These are phyloP conservation scores for Cucurbita maxima DNA, from an alignment of 306 rosid genomes.

Conservation along the genomic window DNA sequence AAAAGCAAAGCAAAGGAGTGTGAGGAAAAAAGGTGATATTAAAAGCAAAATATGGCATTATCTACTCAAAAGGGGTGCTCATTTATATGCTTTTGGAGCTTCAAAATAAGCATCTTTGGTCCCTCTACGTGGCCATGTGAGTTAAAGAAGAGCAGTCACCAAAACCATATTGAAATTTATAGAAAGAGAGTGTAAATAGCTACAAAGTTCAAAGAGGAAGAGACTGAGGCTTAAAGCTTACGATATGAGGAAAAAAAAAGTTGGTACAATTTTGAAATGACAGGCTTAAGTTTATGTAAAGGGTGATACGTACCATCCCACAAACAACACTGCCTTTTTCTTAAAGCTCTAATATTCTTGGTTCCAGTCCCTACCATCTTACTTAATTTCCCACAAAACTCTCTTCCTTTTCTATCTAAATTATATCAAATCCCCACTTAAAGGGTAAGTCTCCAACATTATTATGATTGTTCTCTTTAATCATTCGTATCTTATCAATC, in stretches of 20 bases:
- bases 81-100: slow-evolving; percentile 5
- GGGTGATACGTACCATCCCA: not conserved
- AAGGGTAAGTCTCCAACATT: not conserved
- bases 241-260: not conserved
- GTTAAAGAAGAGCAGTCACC: not conserved
- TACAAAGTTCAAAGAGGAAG: not conserved
- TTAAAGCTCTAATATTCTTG: not conserved
- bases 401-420: not conserved
- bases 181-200: not conserved
- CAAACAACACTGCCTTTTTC: not conserved
- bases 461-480: not conserved
- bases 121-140: slow-evolving; percentile 9
- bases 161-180: not conserved
- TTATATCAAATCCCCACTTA: not conserved
- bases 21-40: slow-evolving; percentile 51
- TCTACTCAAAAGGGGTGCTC: slow-evolving; percentile 81
- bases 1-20: slow-evolving; percentile 59
- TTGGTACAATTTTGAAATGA: slow-evolving; percentile 4
- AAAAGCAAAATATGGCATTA: slow-evolving; percentile 98
- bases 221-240: not conserved
- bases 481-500: not conserved
- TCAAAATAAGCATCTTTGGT: slow-evolving; percentile 13
- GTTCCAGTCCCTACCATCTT: not conserved
- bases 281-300: slow-evolving; percentile 6
- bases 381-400: not conserved